phyloP scores from a whole-genome alignment of 2,329 filamentous ascomycete species.

The Fusarium vanettenii region DNA sequence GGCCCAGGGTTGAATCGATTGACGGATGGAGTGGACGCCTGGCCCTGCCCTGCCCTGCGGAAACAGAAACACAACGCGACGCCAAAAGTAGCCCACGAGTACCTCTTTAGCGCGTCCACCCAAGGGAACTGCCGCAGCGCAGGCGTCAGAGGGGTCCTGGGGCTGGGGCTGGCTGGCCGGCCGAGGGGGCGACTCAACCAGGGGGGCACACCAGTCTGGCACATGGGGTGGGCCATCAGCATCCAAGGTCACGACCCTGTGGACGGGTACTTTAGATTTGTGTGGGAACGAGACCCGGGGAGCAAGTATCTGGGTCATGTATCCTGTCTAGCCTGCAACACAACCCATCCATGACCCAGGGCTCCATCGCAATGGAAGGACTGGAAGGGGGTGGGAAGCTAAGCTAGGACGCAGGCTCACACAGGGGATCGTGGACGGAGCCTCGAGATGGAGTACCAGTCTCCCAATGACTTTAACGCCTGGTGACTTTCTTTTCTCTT shows the following conservation, averaged over 20 bases:
- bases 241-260: slow-evolving; percentile 2
- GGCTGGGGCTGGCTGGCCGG: not conserved
- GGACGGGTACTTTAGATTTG: slow-evolving; percentile 18
- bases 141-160: slow-evolving; percentile 31
- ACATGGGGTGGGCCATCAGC: not conserved
- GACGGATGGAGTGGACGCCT: not conserved
- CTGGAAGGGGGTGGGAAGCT: slow-evolving; percentile 19
- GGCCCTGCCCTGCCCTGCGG: not conserved
- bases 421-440: slow-evolving; percentile 19
- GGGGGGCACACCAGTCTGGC: not conserved
- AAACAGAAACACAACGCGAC: not conserved
- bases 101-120: slow-evolving; percentile 24
- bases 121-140: slow-evolving; percentile 27
- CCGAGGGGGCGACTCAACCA: not conserved
- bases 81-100: slow-evolving; percentile 13
- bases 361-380: not conserved
- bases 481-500: not conserved
- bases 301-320: slow-evolving; percentile 9
- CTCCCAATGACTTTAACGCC: not conserved
- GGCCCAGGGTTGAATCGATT: slow-evolving; percentile 5
- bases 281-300: slow-evolving; percentile 19
- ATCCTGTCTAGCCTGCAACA: slow-evolving; percentile 15
- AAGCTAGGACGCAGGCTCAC: slow-evolving; percentile 33
- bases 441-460: not conserved
- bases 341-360: slow-evolving; percentile 13